phyloP scores from a whole-genome alignment of 2,329 filamentous ascomycete species.

The Fusarium dimerum region DNA sequence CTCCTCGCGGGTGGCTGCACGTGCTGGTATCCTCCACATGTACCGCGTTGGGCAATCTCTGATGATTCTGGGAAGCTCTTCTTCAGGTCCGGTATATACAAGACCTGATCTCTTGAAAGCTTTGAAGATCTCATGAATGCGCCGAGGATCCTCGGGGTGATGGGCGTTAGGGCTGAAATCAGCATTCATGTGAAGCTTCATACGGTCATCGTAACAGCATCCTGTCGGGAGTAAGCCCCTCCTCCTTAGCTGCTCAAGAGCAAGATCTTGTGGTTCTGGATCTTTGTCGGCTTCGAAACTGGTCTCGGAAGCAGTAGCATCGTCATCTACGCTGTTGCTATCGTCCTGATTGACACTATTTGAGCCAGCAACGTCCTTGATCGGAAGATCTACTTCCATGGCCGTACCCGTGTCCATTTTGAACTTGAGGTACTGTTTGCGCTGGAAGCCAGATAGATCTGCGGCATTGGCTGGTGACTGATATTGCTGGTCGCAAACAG shows the following conservation, averaged over 20 bases:
- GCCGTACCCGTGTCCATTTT: conserved; percentile 22
- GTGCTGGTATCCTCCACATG: conserved; percentile 76
- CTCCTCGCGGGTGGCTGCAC: conserved; percentile 77
- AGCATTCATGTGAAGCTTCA: conserved; percentile 93
- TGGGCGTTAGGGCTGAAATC: conserved; percentile 73
- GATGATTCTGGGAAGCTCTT: conserved; percentile 53
- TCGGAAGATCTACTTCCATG: conserved; percentile 47
- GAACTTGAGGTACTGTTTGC: background rate
- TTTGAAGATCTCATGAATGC: conserved; percentile 91
- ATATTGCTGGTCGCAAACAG: background rate
- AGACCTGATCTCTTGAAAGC: conserved; percentile 82
- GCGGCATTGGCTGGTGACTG: background rate
- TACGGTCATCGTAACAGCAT: conserved; percentile 87
- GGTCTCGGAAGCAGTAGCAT: conserved; percentile 35
- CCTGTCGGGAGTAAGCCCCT: conserved; percentile 66
- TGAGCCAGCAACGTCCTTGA: conserved; percentile 40
- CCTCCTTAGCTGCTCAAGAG: conserved; percentile 40
- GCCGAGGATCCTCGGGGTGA: conserved; percentile 90
- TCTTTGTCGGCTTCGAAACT: conserved; percentile 38
- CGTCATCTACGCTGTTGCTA: conserved; percentile 31
- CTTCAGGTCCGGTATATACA: conserved; percentile 63
- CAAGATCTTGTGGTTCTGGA: conserved; percentile 39
- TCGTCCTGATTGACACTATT: conserved; percentile 25
- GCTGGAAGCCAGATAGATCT: background rate
- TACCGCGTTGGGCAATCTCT: conserved; percentile 57